Evolutionary conservation across 2,329 filamentous ascomycete genomes (phyloP).

Genomic region (Knufia fluminis): DNA sequence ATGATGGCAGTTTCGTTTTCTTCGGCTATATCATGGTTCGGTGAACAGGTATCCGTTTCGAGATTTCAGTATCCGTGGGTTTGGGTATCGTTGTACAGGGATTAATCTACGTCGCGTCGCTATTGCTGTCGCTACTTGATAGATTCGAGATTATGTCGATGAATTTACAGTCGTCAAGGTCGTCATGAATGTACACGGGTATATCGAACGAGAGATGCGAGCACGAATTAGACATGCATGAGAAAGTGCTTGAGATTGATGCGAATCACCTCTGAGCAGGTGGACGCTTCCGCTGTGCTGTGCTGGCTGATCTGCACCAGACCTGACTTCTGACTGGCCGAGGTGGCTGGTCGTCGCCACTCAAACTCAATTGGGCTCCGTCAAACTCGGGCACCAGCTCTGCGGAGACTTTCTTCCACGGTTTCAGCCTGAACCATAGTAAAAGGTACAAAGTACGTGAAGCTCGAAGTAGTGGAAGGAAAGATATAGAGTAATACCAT

Average conservation of each 20-base stretch:
- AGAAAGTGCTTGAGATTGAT: constrained; percentile 5
- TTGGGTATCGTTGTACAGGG: neutral
- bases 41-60: neutral
- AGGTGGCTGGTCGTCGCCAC: constrained; percentile 8
- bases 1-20: neutral
- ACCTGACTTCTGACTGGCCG: neutral
- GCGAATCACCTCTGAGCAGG: constrained; percentile 1
- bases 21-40: constrained; percentile 6
- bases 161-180: constrained; percentile 5
- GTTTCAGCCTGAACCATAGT: neutral
- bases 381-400: neutral
- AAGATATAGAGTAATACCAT: no score
- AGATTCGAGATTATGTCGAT: neutral
- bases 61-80: neutral
- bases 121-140: neutral
- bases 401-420: neutral
- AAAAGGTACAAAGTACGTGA: no score
- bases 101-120: neutral
- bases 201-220: neutral
- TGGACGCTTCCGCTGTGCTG: constrained; percentile 10
- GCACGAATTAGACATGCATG: neutral
- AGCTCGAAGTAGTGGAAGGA: no score
- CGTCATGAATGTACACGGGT: constrained; percentile 1
- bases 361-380: neutral
- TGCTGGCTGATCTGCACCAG: constrained; percentile 8